These are phyloP conservation scores for Colletotrichum costaricense DNA, from an alignment of 2,329 filamentous ascomycete species.

Conservation along the genomic window DNA sequence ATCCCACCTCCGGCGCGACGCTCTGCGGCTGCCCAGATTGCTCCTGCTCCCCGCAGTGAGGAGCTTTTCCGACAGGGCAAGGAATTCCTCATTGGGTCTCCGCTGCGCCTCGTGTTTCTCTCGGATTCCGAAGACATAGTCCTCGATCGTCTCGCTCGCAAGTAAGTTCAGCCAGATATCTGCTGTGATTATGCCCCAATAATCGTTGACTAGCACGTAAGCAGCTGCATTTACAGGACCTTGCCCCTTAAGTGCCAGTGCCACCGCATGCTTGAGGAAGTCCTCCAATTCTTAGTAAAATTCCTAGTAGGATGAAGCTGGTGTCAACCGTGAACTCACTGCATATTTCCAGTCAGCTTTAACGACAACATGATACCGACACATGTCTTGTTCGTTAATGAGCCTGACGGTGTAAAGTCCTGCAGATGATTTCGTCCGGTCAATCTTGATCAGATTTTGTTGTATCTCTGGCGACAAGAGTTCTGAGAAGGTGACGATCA, in stretches of 20 bases:
- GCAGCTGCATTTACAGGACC: background rate
- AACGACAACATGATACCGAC: slow-evolving; percentile 13
- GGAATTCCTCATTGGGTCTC: background rate
- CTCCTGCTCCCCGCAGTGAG: slow-evolving; percentile 7
- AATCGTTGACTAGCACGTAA: background rate
- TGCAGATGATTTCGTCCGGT: background rate
- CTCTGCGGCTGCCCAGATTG: slow-evolving; percentile 1
- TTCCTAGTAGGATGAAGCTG: background rate
- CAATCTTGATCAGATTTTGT: background rate
- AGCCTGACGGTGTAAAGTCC: slow-evolving; percentile 17
- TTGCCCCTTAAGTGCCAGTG: background rate
- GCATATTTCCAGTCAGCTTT: slow-evolving; percentile 11
- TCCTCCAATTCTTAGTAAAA: background rate
- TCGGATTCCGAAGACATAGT: slow-evolving; percentile 9
- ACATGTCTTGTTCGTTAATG: slow-evolving; percentile 12
- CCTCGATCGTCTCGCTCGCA: slow-evolving; percentile 1
- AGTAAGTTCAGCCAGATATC: slow-evolving; percentile 8
- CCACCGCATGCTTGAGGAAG: slow-evolving; percentile 8
- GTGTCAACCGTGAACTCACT: background rate
- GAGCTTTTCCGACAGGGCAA: background rate
- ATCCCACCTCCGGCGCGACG: slow-evolving; percentile 7
- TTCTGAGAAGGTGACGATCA: slow-evolving; percentile 14
- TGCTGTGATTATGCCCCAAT: background rate
- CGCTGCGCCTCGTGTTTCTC: background rate
- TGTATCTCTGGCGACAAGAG: background rate